Evolutionary conservation across 305 asterid genomes (phyloP).

Genomic region (Fraxinus xanthoxyloides): DNA sequence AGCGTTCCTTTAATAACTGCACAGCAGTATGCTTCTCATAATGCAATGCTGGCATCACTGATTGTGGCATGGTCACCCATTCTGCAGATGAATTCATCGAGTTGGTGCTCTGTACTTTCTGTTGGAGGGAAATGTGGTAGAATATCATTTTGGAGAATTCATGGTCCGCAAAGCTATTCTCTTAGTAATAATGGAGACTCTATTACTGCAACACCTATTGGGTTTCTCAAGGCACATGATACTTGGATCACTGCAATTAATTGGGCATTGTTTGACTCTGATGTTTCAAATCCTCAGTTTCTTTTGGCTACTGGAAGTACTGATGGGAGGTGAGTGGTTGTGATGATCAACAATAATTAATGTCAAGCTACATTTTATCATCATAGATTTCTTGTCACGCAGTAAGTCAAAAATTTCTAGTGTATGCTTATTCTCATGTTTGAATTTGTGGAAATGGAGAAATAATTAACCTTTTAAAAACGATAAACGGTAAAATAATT

Average conservation of each 20-base stretch:
- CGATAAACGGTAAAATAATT: neutral
- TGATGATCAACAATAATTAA: neutral
- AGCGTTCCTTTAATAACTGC: conserved; percentile 42
- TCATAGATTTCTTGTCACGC: neutral
- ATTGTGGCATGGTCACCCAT: conserved; percentile 85
- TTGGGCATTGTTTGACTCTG: conserved; percentile 52
- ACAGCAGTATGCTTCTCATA: conserved; percentile 69
- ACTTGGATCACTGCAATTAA: conserved; percentile 67
- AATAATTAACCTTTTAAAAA: neutral
- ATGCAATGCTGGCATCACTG: conserved; percentile 66
- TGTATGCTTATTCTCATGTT: neutral
- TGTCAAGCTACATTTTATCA: neutral
- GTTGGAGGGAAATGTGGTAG: conserved; percentile 78
- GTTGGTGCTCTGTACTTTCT: conserved; percentile 65
- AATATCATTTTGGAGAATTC: conserved; percentile 72
- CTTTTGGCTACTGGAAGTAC: conserved; percentile 77
- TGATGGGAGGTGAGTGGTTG: conserved; percentile 67
- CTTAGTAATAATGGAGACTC: conserved; percentile 29
- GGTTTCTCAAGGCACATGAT: conserved; percentile 69
- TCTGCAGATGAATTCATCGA: conserved; percentile 38
- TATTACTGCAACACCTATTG: conserved; percentile 43
- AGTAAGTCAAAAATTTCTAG: neutral
- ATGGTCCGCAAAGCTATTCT: conserved; percentile 59
- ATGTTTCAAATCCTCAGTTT: conserved; percentile 43
- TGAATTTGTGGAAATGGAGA: neutral